Conservation (phyloP, 306 rosid genomes). For the Amphicarpaea edgeworthii region DNA sequence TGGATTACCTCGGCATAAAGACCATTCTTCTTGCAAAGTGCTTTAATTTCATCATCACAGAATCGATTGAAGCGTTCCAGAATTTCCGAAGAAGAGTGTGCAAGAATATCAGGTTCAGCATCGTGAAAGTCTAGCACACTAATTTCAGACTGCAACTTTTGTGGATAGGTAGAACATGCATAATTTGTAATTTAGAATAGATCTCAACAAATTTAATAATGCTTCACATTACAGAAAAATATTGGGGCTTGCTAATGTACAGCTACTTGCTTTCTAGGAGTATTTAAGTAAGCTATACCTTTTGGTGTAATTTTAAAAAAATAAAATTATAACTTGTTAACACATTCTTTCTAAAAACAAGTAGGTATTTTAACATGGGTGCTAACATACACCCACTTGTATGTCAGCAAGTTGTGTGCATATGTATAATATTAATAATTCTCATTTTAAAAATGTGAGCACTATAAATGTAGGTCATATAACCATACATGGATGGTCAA, state of each 20-base stretch:
- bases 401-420: neutral
- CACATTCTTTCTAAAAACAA: neutral
- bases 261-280: neutral
- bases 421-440: too few species aligned
- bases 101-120: conserved; percentile 89
- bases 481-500: neutral
- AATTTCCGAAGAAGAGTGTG: conserved; percentile 62
- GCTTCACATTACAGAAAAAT: conserved; percentile 16
- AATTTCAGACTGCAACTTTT: conserved; percentile 76
- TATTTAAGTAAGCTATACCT: neutral
- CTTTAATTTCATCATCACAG: conserved; percentile 70
- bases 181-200: conserved; percentile 23
- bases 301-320: neutral
- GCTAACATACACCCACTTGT: neutral
- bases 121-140: conserved; percentile 73
- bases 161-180: conserved; percentile 33
- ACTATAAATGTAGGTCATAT: too few species aligned
- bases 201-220: conserved; percentile 4
- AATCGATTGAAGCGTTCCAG: conserved; percentile 63
- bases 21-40: conserved; percentile 92
- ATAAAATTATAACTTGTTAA: neutral
- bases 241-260: neutral
- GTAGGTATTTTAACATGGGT: neutral
- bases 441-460: too few species aligned
- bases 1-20: conserved; percentile 77